Percentiles rank a stretch among this genome's conserved stretches.
These are phyloP conservation scores for Fusarium pseudoanthophilum DNA, from an alignment of 2,329 filamentous ascomycete genomes.

Conservation along the genomic window DNA sequence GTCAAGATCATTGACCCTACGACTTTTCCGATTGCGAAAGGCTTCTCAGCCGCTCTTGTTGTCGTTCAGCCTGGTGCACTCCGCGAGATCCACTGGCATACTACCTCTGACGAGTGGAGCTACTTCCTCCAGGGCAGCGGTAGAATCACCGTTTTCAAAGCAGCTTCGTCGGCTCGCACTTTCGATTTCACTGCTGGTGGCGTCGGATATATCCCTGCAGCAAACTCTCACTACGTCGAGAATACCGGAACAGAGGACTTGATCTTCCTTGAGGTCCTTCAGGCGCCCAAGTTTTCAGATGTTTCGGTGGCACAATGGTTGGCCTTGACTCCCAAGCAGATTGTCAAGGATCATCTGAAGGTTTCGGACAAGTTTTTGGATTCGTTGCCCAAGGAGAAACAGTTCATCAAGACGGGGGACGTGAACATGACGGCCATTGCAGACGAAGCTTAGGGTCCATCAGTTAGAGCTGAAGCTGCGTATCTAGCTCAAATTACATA, in stretches of 20 bases:
- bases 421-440: conserved; percentile 8
- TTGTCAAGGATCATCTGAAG: conserved; percentile 20
- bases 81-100: conserved; percentile 19
- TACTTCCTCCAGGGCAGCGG: conserved; percentile 19
- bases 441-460: neutral
- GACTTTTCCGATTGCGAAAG: conserved; percentile 5
- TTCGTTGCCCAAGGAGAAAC: conserved; percentile 10
- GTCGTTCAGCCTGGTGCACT: conserved; percentile 7
- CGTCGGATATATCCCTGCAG: conserved; percentile 7
- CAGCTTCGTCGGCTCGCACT: neutral
- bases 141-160: conserved; percentile 7
- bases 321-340: conserved; percentile 6
- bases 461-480: too few relatives aligned
- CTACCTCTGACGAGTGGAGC: conserved; percentile 15
- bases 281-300: conserved; percentile 15
- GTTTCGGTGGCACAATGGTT: conserved; percentile 17
- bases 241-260: conserved; percentile 12
- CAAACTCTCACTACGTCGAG: conserved; percentile 19
- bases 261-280: conserved; percentile 16
- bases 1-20: conserved; percentile 16
- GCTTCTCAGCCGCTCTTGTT: conserved; percentile 7
- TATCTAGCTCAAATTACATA: too few relatives aligned
- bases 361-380: conserved; percentile 17
- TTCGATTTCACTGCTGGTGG: conserved; percentile 17
- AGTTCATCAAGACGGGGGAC: conserved; percentile 8